phyloP scores from a whole-genome alignment of 495 filamentous ascomycete species.

The Filosporella fistucella region DNA sequence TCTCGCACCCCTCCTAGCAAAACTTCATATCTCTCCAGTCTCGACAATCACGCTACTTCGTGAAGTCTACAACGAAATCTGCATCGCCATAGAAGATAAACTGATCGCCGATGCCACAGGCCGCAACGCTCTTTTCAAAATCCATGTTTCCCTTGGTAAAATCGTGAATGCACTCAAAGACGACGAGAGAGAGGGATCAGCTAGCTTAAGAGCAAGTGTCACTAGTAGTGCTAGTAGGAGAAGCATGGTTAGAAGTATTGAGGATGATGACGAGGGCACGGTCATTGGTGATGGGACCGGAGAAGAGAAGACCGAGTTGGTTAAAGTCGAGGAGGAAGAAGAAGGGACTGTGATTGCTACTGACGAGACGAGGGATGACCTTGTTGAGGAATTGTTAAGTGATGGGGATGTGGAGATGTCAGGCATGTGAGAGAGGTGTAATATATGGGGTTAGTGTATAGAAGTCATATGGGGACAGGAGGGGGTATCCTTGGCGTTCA shows the following conservation, averaged over 20 bases:
- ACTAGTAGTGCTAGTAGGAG: slow-evolving; percentile 4
- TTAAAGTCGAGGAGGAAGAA: slow-evolving; percentile 33
- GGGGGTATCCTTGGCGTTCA: no score
- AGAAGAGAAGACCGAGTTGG: slow-evolving; percentile 8
- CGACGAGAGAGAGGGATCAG: not conserved
- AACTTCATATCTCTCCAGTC: slow-evolving; percentile 70
- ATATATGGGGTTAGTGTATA: no score
- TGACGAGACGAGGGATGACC: slow-evolving; percentile 21
- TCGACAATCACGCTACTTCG: slow-evolving; percentile 45
- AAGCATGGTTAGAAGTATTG: not conserved
- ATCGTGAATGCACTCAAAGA: slow-evolving; percentile 52
- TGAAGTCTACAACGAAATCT: slow-evolving; percentile 49
- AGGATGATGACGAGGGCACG: not conserved
- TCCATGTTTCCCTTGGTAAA: slow-evolving; percentile 62
- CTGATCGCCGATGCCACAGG: slow-evolving; percentile 65
- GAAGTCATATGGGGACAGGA: no score
- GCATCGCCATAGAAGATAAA: slow-evolving; percentile 64
- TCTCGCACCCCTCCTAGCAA: slow-evolving; percentile 70
- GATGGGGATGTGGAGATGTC: slow-evolving; percentile 34
- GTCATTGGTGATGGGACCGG: not conserved
- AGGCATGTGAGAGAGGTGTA: slow-evolving; percentile 7
- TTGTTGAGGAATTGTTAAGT: slow-evolving; percentile 39
- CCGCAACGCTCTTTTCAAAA: slow-evolving; percentile 73
- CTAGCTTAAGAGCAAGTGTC: slow-evolving; percentile 5
- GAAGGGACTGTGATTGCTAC: slow-evolving; percentile 31